A percentile compares a stretch with the other conserved stretches of the same genome.
Evolutionary conservation across 1,284 basidiomycete genomes (phyloP).

Genomic region (Boletus sp.): DNA sequence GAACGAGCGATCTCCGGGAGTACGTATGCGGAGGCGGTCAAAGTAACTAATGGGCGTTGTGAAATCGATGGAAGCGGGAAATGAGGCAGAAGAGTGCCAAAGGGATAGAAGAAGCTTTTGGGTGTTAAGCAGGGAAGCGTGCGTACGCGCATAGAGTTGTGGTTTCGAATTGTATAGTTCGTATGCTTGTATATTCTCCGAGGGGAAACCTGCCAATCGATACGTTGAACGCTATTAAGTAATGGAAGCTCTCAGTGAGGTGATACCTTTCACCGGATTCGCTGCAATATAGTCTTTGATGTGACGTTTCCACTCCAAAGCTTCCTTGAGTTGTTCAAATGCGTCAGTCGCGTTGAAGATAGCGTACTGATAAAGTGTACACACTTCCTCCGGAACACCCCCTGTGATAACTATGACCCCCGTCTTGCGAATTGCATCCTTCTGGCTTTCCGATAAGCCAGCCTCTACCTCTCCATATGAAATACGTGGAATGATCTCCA

Average conservation of each 20-base stretch:
- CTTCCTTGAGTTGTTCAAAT: constrained; percentile 43
- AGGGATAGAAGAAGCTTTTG: constrained; percentile 58
- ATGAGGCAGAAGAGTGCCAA: constrained; percentile 47
- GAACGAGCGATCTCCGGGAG: constrained; percentile 65
- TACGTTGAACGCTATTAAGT: not conserved
- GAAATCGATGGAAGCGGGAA: constrained; percentile 48
- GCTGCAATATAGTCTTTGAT: constrained; percentile 54
- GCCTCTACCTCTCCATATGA: constrained; percentile 47
- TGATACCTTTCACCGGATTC: constrained; percentile 55
- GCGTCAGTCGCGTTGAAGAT: not conserved
- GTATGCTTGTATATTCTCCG: constrained; percentile 67
- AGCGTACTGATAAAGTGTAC: not conserved
- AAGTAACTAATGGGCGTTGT: constrained; percentile 68
- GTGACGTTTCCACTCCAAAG: constrained; percentile 58
- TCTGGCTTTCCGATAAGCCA: constrained; percentile 42
- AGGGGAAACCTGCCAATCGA: constrained; percentile 53
- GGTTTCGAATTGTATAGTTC: constrained; percentile 69
- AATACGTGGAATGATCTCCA: constrained; percentile 58
- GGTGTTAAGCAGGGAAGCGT: constrained; percentile 49
- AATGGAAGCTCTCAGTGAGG: not conserved
- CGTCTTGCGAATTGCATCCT: constrained; percentile 48
- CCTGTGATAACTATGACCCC: constrained; percentile 64
- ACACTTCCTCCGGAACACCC: constrained; percentile 53
- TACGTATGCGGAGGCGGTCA: constrained; percentile 73
- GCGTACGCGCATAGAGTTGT: constrained; percentile 58